Percentiles rank a stretch among this genome's conserved stretches.
Evolutionary conservation across 208 protist genomes (phyloP).

Genomic region (Trypanosoma brucei): DNA sequence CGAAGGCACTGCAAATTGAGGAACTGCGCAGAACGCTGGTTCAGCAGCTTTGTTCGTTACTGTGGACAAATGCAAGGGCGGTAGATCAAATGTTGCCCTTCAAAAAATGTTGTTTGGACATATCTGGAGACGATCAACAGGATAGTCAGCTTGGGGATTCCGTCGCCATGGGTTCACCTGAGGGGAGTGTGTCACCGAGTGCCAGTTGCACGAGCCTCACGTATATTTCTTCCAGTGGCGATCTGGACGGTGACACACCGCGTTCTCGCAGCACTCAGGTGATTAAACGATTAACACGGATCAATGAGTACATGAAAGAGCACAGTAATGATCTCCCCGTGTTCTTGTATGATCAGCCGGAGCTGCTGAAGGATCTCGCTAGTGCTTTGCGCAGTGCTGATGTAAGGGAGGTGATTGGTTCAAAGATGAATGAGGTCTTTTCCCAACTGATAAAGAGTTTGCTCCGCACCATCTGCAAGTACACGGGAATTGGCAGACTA

Average conservation of each 20-base stretch:
- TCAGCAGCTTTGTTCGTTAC: conserved; percentile 2
- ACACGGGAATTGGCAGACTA: conserved; percentile 13
- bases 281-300: conserved; percentile 20
- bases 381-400: conserved; percentile 3
- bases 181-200: too few species aligned
- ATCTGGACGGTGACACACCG: too few species aligned
- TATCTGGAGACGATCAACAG: too few species aligned
- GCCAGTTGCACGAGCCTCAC: too few species aligned
- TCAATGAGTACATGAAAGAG: conserved; percentile 48
- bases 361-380: conserved; percentile 31
- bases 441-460: conserved; percentile 8
- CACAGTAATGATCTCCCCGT: conserved; percentile 31
- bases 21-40: conserved; percentile 8
- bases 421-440: conserved; percentile 10
- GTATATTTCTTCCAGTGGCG: too few species aligned
- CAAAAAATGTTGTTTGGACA: too few species aligned
- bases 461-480: conserved; percentile 10
- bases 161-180: too few species aligned
- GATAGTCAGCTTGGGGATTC: too few species aligned
- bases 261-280: neutral
- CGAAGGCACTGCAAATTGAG: conserved; percentile 9
- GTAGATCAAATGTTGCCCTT: neutral
- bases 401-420: neutral
- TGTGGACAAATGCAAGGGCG: neutral
- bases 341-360: conserved; percentile 27